Percentiles rank a stretch among this genome's conserved stretches.
These are phyloP conservation scores for Neurospora sp. DNA, from an alignment of 495 filamentous ascomycete species.

Conservation along the genomic window DNA sequence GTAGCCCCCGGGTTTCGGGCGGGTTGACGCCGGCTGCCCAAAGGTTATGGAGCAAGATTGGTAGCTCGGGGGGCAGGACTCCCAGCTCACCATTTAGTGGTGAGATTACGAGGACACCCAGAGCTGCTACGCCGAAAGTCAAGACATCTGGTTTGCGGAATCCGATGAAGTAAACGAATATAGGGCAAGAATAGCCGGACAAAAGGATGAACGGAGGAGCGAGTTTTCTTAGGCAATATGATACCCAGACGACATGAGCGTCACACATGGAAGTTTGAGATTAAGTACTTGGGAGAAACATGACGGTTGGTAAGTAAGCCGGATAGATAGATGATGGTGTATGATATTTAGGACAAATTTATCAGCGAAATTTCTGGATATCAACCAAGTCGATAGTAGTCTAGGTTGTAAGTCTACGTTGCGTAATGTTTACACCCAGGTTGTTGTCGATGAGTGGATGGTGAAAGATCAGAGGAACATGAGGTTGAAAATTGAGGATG, in stretches of 20 bases:
- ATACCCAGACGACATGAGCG: conserved; percentile 7
- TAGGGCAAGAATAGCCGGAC: not conserved
- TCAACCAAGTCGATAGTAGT: not conserved
- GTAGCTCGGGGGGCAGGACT: conserved; percentile 38
- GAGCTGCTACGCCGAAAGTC: conserved; percentile 16
- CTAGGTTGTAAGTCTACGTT: not conserved
- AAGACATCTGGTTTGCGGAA: conserved; percentile 16
- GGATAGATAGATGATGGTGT: not conserved
- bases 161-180: conserved; percentile 6
- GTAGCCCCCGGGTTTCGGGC: conserved; percentile 55
- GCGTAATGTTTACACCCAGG: not conserved
- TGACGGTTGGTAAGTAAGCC: not conserved
- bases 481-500: not conserved
- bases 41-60: conserved; percentile 61
- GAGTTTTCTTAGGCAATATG: not conserved
- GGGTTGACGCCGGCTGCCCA: conserved; percentile 69
- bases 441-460: not conserved
- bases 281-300: not conserved
- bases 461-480: not conserved
- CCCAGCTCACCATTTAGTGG: conserved; percentile 41
- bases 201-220: not conserved
- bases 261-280: not conserved
- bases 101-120: conserved; percentile 19
- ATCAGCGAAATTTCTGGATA: not conserved
- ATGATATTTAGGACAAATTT: not conserved